These are phyloP conservation scores for Microcyclospora tardicrescens DNA, from an alignment of 2,329 filamentous ascomycete species.

Conservation along the genomic window DNA sequence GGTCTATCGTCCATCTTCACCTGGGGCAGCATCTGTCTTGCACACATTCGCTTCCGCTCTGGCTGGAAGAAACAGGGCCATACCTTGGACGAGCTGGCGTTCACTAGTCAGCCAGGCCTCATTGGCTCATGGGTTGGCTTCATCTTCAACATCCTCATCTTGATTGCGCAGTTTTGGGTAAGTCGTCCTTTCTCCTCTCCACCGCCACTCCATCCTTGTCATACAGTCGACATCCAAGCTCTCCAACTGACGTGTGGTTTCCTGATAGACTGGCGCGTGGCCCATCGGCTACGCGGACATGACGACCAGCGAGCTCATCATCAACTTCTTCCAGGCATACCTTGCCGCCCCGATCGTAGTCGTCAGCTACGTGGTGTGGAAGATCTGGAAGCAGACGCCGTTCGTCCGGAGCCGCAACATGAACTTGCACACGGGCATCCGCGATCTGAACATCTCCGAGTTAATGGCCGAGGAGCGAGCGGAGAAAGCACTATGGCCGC, in stretches of 20 bases:
- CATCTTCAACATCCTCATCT: conserved; percentile 58
- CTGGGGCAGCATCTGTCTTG: conserved; percentile 56
- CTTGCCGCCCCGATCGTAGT: conserved; percentile 25
- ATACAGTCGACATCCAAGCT: not conserved
- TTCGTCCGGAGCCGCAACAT: conserved; percentile 60
- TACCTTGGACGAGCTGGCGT: conserved; percentile 64
- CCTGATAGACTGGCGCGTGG: conserved; percentile 71
- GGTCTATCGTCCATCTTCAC: conserved; percentile 63
- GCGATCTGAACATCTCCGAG: conserved; percentile 70
- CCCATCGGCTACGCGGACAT: conserved; percentile 42
- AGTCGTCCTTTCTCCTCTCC: too few relatives aligned
- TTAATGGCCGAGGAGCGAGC: conserved; percentile 68
- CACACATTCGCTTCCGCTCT: conserved; percentile 53
- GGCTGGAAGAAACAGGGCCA: conserved; percentile 49
- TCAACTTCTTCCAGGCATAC: conserved; percentile 21
- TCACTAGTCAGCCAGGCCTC: conserved; percentile 65
- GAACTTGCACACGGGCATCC: conserved; percentile 73
- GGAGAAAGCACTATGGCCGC: conserved; percentile 46
- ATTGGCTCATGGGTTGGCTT: conserved; percentile 71
- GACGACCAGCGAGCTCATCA: conserved; percentile 21
- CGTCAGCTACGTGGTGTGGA: conserved; percentile 46
- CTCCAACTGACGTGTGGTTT: conserved; percentile 52
- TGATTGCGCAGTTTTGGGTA: conserved; percentile 63
- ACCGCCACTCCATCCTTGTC: too few relatives aligned
- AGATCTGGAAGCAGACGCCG: conserved; percentile 57